phyloP scores from a whole-genome alignment of 2,329 filamentous ascomycete genomes.

The Fusarium musae region DNA sequence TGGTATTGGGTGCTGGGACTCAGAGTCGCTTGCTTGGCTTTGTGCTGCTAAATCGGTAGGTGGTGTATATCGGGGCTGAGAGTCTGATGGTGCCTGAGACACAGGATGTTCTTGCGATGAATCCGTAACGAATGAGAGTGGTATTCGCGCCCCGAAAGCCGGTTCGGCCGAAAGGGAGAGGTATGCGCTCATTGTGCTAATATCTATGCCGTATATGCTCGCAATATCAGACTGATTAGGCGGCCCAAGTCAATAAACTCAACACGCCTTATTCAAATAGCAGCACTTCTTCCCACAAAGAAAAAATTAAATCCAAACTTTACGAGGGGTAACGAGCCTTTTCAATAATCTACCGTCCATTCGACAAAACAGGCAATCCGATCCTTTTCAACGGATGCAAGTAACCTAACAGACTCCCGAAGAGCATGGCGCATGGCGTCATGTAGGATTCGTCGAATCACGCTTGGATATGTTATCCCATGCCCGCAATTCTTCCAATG shows the following conservation, averaged over 20 bases:
- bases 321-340: background rate
- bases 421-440: conserved; percentile 37
- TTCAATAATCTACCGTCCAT: conserved; percentile 1
- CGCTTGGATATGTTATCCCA: conserved; percentile 19
- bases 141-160: conserved; percentile 1
- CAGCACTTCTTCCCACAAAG: too few species aligned
- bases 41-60: background rate
- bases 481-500: conserved; percentile 34
- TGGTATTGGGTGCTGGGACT: conserved; percentile 12
- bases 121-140: background rate
- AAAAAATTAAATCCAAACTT: background rate
- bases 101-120: conserved; percentile 1
- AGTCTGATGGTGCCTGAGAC: background rate
- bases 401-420: background rate
- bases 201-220: background rate
- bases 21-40: conserved; percentile 14
- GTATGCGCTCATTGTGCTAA: conserved; percentile 29
- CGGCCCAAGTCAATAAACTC: background rate
- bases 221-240: background rate
- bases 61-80: conserved; percentile 16
- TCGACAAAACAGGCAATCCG: conserved; percentile 10
- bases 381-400: conserved; percentile 20
- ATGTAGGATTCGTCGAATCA: conserved; percentile 38
- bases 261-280: background rate
- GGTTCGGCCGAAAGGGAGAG: conserved; percentile 32